phyloP scores from a whole-genome alignment of 2,329 filamentous ascomycete genomes.

The Cyphellophora europaea region DNA sequence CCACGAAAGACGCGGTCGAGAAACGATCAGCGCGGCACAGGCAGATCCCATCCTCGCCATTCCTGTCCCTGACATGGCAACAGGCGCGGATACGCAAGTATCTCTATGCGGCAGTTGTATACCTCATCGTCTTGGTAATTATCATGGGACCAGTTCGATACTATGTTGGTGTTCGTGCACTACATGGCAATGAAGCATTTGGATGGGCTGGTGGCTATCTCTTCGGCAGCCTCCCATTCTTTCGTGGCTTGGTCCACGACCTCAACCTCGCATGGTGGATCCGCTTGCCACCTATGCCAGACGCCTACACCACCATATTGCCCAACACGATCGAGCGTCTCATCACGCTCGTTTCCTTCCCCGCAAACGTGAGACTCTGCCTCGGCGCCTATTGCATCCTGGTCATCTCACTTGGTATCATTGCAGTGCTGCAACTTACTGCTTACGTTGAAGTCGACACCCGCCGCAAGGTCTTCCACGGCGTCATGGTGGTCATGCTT shows the following conservation, averaged over 20 bases:
- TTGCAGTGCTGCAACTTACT: conserved; percentile 65
- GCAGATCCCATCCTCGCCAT: conserved; percentile 37
- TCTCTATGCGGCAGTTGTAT: conserved; percentile 73
- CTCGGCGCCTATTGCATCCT: conserved; percentile 64
- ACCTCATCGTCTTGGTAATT: conserved; percentile 54
- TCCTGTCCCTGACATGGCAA: conserved; percentile 67
- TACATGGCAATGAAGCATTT: conserved; percentile 68
- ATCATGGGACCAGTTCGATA: conserved; percentile 63
- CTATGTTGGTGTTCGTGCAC: conserved; percentile 58
- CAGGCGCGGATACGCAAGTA: conserved; percentile 73
- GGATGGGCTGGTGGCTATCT: conserved; percentile 90
- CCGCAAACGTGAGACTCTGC: conserved; percentile 71
- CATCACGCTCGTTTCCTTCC: conserved; percentile 17
- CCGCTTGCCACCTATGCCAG: conserved; percentile 47
- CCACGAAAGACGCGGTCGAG: conserved; percentile 19
- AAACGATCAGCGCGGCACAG: conserved; percentile 32
- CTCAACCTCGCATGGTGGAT: conserved; percentile 68
- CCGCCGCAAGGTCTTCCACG: conserved; percentile 91
- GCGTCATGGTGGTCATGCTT: conserved; percentile 96
- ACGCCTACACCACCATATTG: conserved; percentile 4
- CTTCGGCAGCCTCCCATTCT: conserved; percentile 64
- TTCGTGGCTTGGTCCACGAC: conserved; percentile 63
- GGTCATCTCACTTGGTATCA: conserved; percentile 62
- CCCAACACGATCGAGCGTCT: not conserved
- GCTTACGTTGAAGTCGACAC: conserved; percentile 86